Percentiles rank a stretch among this genome's conserved stretches.
Conservation (phyloP, 140 eudicot species). For the Anethum foeniculum region DNA sequence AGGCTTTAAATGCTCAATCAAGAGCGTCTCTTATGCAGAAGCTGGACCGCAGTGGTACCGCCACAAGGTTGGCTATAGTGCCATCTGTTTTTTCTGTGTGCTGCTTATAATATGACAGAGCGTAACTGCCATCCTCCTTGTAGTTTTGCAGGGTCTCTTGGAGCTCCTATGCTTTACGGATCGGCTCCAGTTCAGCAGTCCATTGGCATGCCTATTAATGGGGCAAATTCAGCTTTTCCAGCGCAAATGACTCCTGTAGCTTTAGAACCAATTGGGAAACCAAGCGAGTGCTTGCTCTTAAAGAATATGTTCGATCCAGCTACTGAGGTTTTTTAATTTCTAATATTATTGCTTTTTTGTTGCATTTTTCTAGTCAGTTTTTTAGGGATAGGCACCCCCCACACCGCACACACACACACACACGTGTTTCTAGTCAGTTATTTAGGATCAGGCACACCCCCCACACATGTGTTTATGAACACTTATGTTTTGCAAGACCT, state of each 20-base stretch:
- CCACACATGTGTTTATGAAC: neutral
- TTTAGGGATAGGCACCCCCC: neutral
- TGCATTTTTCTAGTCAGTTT: neutral
- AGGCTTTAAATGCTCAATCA: slow-evolving; percentile 94
- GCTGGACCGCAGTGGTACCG: slow-evolving; percentile 85
- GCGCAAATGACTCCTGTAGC: slow-evolving; percentile 44
- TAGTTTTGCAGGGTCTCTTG: slow-evolving; percentile 29
- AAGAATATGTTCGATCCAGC: slow-evolving; percentile 92
- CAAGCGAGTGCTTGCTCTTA: slow-evolving; percentile 78
- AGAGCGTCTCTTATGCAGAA: slow-evolving; percentile 92
- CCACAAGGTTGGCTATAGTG: slow-evolving; percentile 46
- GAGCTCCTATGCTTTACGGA: slow-evolving; percentile 58
- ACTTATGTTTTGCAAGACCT: neutral
- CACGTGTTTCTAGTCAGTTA: neutral
- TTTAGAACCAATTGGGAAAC: slow-evolving; percentile 70
- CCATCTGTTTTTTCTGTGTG: neutral
- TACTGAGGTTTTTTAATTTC: neutral
- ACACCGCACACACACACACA: neutral
- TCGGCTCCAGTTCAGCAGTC: slow-evolving; percentile 54
- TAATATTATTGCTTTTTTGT: neutral
- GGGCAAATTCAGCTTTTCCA: slow-evolving; percentile 40
- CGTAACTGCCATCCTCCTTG: neutral
- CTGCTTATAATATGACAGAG: neutral
- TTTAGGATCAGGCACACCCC: neutral
- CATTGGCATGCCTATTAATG: slow-evolving; percentile 39